Evolutionary conservation across 352 stramenopile genomes (phyloP).

Genomic region (Elongisporangium anandrum): DNA sequence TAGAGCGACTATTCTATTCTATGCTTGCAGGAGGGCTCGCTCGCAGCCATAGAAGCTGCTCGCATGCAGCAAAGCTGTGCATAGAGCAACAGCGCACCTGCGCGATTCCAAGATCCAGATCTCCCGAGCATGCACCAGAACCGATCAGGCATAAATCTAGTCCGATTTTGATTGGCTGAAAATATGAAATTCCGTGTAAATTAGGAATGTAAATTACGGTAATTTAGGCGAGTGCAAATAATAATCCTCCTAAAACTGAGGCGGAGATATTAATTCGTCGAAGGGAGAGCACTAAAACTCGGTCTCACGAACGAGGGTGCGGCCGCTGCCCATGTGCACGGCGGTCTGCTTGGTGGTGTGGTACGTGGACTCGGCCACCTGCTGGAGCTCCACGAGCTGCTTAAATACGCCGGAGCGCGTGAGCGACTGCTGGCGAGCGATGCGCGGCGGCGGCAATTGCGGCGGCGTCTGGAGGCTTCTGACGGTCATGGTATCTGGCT

Average conservation of each 20-base stretch:
- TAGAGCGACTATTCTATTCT: too few relatives aligned
- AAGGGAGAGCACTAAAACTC: neutral
- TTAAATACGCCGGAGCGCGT: conserved; percentile 7
- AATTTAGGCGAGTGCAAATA: neutral
- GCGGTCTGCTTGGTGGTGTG: conserved; percentile 35
- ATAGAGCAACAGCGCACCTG: too few relatives aligned
- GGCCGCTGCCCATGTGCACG: conserved; percentile 21
- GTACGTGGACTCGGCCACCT: conserved; percentile 28
- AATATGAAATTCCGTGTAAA: too few relatives aligned
- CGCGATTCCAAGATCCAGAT: too few relatives aligned
- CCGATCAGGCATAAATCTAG: neutral
- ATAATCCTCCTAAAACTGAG: neutral
- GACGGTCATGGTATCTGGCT: neutral
- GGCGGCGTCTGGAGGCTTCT: neutral
- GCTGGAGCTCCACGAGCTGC: conserved; percentile 32
- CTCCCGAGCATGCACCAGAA: too few relatives aligned
- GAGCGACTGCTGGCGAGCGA: neutral
- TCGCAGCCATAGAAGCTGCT: too few relatives aligned
- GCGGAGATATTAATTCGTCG: neutral
- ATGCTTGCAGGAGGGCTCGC: too few relatives aligned
- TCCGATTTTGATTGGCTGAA: neutral
- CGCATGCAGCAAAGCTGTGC: too few relatives aligned
- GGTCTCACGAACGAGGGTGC: neutral
- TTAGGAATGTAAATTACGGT: neutral
- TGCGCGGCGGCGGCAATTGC: neutral